Evolutionary conservation across 2,329 filamentous ascomycete genomes (phyloP).

Genomic region (Colletotrichum sp.): DNA sequence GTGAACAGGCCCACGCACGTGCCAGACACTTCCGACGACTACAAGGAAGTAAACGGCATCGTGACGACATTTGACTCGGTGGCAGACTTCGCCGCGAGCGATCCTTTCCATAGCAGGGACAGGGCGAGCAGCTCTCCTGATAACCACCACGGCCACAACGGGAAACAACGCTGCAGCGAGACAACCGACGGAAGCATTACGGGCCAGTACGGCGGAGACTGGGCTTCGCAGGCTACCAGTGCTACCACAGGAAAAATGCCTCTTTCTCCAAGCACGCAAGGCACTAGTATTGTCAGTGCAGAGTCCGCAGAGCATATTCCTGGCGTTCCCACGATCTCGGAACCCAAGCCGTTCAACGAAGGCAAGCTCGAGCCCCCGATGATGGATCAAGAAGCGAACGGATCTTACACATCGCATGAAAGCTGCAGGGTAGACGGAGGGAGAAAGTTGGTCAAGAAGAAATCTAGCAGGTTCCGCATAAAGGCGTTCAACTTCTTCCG

Average conservation of each 20-base stretch:
- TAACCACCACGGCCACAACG: conserved; percentile 45
- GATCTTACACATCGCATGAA: conserved; percentile 37
- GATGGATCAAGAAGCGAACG: conserved; percentile 19
- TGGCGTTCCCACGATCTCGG: conserved; percentile 48
- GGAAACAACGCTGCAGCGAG: conserved; percentile 63
- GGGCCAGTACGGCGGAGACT: conserved; percentile 59
- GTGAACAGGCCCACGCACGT: conserved; percentile 34
- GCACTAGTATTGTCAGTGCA: conserved; percentile 68
- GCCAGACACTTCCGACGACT: conserved; percentile 36
- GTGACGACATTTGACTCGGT: conserved; percentile 50
- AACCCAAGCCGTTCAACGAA: conserved; percentile 35
- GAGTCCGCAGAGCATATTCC: conserved; percentile 59
- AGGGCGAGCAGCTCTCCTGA: conserved; percentile 35
- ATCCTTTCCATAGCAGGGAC: conserved; percentile 48
- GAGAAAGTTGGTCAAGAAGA: conserved; percentile 62
- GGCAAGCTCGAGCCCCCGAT: neutral
- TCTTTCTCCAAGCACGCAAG: conserved; percentile 68
- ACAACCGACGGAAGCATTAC: conserved; percentile 66
- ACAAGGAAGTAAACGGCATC: conserved; percentile 50
- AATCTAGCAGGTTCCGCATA: conserved; percentile 67
- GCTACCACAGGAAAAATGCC: conserved; percentile 69
- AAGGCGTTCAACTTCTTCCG: conserved; percentile 64
- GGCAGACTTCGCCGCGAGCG: conserved; percentile 53
- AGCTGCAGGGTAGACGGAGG: conserved; percentile 50
- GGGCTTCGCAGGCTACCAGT: conserved; percentile 67